Percentiles rank a stretch among this genome's conserved stretches.
Evolutionary conservation across 345 rosid species (phyloP).

Genomic region (Fremontodendron californicum): DNA sequence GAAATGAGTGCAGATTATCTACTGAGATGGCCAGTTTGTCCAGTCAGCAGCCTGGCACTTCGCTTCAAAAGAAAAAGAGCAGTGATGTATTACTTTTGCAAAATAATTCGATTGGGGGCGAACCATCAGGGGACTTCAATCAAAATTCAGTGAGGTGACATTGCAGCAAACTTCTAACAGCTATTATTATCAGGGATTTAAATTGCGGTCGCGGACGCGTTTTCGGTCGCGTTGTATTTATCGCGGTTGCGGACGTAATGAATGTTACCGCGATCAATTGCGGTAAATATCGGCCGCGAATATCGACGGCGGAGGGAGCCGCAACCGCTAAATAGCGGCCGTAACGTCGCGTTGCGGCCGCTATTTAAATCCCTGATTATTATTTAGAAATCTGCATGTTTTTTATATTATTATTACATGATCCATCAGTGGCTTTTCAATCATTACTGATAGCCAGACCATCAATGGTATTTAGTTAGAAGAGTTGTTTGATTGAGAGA

Average conservation of each 20-base stretch:
- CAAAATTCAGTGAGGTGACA: conserved; percentile 50
- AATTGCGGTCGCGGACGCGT: no score
- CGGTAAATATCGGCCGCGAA: no score
- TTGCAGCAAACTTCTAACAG: not conserved
- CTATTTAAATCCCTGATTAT: no score
- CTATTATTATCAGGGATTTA: no score
- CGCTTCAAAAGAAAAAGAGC: conserved; percentile 41
- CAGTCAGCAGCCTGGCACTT: conserved; percentile 35
- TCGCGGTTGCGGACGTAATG: no score
- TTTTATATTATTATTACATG: not conserved
- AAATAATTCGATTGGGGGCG: conserved; percentile 27
- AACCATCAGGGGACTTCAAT: conserved; percentile 28
- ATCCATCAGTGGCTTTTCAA: not conserved
- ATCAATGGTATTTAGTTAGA: not conserved
- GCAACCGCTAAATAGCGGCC: no score
- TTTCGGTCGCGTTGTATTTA: no score
- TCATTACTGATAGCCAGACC: not conserved
- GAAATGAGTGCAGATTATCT: conserved; percentile 45
- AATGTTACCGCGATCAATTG: no score
- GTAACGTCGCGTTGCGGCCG: no score
- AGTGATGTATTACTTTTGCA: conserved; percentile 34
- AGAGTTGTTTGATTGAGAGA: not conserved
- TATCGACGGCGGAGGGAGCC: no score
- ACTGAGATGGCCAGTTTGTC: conserved; percentile 42
- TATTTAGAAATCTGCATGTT: not conserved